Conservation (phyloP, 352 stramenopile species). For the Globisporangium abappressorium region DNA sequence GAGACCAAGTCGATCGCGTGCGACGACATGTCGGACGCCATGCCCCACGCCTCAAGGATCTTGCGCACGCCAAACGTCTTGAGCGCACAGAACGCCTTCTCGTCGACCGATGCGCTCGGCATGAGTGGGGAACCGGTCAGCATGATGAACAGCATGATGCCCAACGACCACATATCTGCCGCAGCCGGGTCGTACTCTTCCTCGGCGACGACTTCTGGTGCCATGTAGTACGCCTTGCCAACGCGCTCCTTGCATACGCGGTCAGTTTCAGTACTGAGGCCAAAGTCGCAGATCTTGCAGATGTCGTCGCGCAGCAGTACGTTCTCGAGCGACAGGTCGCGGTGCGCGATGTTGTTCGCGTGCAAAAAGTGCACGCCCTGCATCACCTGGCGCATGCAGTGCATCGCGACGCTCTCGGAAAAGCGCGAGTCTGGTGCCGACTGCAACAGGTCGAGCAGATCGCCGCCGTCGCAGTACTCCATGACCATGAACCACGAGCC, state of each 20-base stretch:
- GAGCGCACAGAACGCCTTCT: constrained; percentile 43
- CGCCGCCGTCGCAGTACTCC: constrained; percentile 47
- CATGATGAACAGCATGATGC: constrained; percentile 62
- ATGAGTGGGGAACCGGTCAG: constrained; percentile 41
- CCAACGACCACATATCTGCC: constrained; percentile 70
- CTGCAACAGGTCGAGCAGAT: constrained; percentile 39
- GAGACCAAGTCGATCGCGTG: constrained; percentile 26
- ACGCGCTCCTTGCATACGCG: constrained; percentile 10
- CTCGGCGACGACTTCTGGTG: constrained; percentile 40
- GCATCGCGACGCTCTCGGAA: constrained; percentile 20
- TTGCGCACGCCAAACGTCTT: constrained; percentile 45
- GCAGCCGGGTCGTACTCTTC: constrained; percentile 38
- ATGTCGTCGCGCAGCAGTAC: constrained; percentile 8
- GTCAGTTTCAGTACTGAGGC: constrained; percentile 22
- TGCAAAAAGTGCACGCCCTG: constrained; percentile 17
- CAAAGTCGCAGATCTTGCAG: constrained; percentile 26
- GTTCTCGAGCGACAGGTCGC: constrained; percentile 12
- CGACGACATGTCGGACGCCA: constrained; percentile 25
- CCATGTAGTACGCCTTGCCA: constrained; percentile 56
- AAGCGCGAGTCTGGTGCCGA: constrained; percentile 21
- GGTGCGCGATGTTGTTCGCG: neutral
- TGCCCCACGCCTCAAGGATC: constrained; percentile 55
- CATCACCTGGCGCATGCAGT: constrained; percentile 31
- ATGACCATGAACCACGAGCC: constrained; percentile 50
- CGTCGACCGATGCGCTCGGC: constrained; percentile 21